Base-by-base conservation (phyloP, 2,329 filamentous ascomycete genomes). In the Arachnomyces sp. region DNA sequence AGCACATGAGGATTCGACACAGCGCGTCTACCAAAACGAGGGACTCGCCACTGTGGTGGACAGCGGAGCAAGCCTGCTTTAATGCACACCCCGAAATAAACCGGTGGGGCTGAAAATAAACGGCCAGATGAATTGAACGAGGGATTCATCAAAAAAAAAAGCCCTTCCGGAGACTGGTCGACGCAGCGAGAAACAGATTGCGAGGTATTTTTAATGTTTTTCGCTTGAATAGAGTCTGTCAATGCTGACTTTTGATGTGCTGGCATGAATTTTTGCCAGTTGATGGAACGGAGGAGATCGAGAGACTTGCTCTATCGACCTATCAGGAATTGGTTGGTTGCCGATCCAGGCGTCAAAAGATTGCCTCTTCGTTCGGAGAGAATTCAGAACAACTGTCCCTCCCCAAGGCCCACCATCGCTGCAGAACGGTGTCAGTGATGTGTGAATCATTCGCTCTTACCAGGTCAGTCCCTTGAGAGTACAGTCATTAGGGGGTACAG, bases 181-280 rank as follows among this genome's bases (percentile, higher is more conserved):
- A 42, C 20, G 5, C 20, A 25, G 20, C 5, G 31, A 28, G 14
- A 20, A 36, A 28, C 30, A 25, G 34, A 34, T 32, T 30, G 34
- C 28, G 34, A 43, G 28, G n/a, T 30, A 30, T 25, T 25, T 25
- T 25, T 25, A 25, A 25, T 25, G 20, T 25, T 47, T 50, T 46
- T 42, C 52, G 44, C 48, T 43, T 25, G 20, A 25, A 25, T 25
- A 25, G 20, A 25, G 20, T 25, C 20, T 25, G 20, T 25, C 20
- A 9, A 25, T 25, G 20, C 20, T 25, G 20, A 25, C 20, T 9
- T 25, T 50, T 63, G 85, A 88, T 93, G 87, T 83, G 86, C 74
- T 93, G 87, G 86, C 86, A 81, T 81, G 71, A 73, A 73, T 82
- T 74, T 73, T 79, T 76, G 76, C 84, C 84, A 90, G 81, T 89